These are phyloP conservation scores for Beverwykella pulmonaria DNA, from an alignment of 495 filamentous ascomycete species.

Conservation along the genomic window DNA sequence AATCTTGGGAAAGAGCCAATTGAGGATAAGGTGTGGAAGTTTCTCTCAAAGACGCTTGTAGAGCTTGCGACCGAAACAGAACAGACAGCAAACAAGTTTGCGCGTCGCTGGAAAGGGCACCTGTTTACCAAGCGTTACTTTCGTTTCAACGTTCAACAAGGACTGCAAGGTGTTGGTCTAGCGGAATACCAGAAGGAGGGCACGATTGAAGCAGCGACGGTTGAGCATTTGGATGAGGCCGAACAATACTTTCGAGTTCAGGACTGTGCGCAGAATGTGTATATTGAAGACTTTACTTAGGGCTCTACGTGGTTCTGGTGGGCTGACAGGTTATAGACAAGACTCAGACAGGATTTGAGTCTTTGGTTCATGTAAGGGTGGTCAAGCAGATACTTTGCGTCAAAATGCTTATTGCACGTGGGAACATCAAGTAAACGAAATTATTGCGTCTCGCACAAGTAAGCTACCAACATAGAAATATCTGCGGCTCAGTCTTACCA, in stretches of 20 bases:
- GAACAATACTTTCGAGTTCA: conserved; percentile 30
- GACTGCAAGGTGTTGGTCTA: conserved; percentile 23
- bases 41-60: conserved; percentile 20
- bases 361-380: no score
- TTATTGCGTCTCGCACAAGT: neutral
- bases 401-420: no score
- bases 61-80: conserved; percentile 21
- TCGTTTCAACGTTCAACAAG: conserved; percentile 36
- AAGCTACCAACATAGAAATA: no score
- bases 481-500: no score
- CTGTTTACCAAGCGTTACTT: conserved; percentile 19
- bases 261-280: conserved; percentile 36
- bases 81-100: conserved; percentile 11
- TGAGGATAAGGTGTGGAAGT: conserved; percentile 18
- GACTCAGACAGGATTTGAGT: no score
- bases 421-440: neutral
- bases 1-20: conserved; percentile 22
- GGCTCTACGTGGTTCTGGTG: no score
- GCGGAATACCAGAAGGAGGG: conserved; percentile 13
- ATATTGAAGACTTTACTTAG: conserved; percentile 21
- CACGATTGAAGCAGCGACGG: conserved; percentile 18
- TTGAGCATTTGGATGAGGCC: conserved; percentile 9
- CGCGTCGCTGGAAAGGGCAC: neutral
- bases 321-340: no score
- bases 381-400: no score